Percentiles rank a stretch among this genome's conserved stretches.
phyloP scores from a whole-genome alignment of 208 protist species.

The Leptomonas pyrrhocoris region DNA sequence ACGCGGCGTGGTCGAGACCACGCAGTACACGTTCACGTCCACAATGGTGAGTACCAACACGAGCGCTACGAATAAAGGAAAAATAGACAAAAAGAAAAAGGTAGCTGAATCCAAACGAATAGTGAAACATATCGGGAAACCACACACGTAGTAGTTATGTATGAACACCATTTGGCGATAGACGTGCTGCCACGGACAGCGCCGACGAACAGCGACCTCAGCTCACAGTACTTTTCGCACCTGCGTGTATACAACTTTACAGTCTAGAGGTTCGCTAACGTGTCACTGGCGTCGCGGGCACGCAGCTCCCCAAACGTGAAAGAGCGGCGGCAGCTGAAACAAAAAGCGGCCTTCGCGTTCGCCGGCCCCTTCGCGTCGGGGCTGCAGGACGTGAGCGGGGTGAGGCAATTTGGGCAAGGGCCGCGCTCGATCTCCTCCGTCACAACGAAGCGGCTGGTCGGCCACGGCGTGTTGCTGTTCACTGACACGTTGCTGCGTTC shows the following conservation, averaged over 20 bases:
- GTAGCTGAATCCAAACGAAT: no score
- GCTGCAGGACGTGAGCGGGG: conserved; percentile 48
- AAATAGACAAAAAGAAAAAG: conserved; percentile 11
- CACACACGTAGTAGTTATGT: no score
- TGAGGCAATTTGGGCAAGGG: conserved; percentile 72
- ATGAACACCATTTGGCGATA: no score
- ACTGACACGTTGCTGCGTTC: conserved; percentile 14
- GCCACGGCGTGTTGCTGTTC: conserved; percentile 29
- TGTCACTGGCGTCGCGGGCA: conserved; percentile 24
- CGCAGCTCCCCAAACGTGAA: conserved; percentile 77
- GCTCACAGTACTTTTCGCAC: no score
- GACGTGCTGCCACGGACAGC: no score
- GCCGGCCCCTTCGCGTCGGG: conserved; percentile 17
- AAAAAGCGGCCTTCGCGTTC: conserved; percentile 70
- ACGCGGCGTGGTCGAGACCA: neutral
- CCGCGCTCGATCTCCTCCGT: conserved; percentile 49
- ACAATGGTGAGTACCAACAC: neutral
- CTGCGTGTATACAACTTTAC: no score
- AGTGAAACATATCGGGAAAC: no score
- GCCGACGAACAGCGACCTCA: no score
- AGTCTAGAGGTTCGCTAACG: conserved; percentile 6
- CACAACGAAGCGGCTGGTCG: conserved; percentile 32
- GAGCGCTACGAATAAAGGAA: conserved; percentile 19
- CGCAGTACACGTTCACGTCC: neutral
- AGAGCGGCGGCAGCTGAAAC: conserved; percentile 76